Evolutionary conservation across 257 asterid genomes (phyloP), one percentile per base, ranked within the genome.

Genomic region (Rauvolfia tetraphylla): DNA sequence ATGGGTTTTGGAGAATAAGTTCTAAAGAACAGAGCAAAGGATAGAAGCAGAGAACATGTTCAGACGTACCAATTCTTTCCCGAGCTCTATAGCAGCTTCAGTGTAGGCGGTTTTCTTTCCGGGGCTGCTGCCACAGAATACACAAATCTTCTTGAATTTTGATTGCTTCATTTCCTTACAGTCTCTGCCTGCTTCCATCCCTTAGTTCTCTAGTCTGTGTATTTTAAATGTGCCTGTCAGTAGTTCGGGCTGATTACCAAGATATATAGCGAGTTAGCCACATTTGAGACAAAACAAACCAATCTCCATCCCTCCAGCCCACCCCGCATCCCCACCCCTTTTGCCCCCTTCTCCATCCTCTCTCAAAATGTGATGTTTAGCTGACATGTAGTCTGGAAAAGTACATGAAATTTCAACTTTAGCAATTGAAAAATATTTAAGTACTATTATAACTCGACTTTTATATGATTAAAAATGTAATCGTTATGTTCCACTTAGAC

Each of bases 91-190:
- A 44, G 87, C 85, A 36, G 85, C 85, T 13, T 84, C 85, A 41
- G 81, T 84, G 67, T 84, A 84, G 73, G 82, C 54, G 29, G 49
- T 79, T 62, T 81, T 84, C 72, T 84, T 84, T 44, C 87, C 87
- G 13, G 85, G 83, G 49, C 85, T 81, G 68, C 87, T 84, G 9
- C 87, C 87, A 75, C 87, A 84, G 22, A 84, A 81, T 27, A 84
- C 87, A 71, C 87, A 84, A 61, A 84, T 84, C 29, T 71, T 81
- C 74, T 79, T 84, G 74, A 84, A 84, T 68, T 84, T 84, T 57
- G 87, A 81, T 54, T 42, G 79, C 72, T 76, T 75, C 74, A 74
- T 66, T 58, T 73, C 78, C 46, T 54, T 77, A 59, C 62, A 76
- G 57, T 70, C 63, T 57, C 18, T 66, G 29, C 8, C 29, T 59